Evolutionary conservation across 176 grass and related monocot genomes (phyloP), one percentile per base, ranked within the genome.

Genomic region (Cenchrus fungigraminus): DNA sequence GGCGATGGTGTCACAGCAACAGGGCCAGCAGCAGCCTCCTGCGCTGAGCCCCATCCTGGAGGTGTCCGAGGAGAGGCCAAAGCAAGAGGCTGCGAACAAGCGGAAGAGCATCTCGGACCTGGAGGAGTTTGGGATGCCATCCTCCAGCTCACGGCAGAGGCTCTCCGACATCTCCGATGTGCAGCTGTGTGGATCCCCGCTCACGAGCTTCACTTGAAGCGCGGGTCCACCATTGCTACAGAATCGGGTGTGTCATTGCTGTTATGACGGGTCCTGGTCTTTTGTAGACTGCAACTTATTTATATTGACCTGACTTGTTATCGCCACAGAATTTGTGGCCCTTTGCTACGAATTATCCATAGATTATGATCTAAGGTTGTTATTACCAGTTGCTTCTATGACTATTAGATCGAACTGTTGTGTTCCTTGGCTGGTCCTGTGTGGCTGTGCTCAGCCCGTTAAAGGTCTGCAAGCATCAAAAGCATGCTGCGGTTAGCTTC

Each of bases 141-240:
- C 94, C 14, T 88, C 94, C 14, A 87, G 57, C 71, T 91, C 97
- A 20, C 88, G 92, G 88, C 88, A 71, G 55, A 91, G 97, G 82
- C 90, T 99, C 49, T 97, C 90, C 0, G 97, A 99, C 61, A 89
- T 99, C 81, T 97, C 88, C 0, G 90, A 99, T 17, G 90, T 97
- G 66, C 94, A 92, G 80, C 56, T 84, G 20, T 96, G 79, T 20
- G 91, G 87, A 28, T 99, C 97, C 19, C 97, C 94, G 0, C 69
- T 99, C 12, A 92, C 79, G 37, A 97, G 93, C 73, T 97, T 85
- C 82, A 87, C 53, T 31, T 91, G 80, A 91, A 86, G 22, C 17
- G 7, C 45, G 8, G 20, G 9, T 7, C 40, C 37, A 40, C 37
- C 37, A 11, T 15, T 66, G 59, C 47, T 71, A 61, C 53, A 31